Conservation (phyloP, 2,329 filamentous ascomycete genomes). For the Penicillium italicum region DNA sequence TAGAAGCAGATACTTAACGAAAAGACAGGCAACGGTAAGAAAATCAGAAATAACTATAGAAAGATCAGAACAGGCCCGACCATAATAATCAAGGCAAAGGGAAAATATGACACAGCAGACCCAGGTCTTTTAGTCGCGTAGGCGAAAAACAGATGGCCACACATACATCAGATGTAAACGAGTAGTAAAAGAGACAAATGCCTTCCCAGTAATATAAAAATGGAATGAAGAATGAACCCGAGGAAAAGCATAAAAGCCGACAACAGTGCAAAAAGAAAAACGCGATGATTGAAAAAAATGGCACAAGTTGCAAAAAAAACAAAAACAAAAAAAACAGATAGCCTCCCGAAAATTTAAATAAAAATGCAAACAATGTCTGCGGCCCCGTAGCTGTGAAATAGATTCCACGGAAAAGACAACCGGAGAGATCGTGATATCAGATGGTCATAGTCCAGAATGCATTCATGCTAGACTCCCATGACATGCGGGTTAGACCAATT, state of each 20-base stretch:
- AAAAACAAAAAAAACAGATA: no score
- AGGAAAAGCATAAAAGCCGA: background rate
- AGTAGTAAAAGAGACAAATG: slow-evolving; percentile 18
- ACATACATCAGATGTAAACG: slow-evolving; percentile 1
- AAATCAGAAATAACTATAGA: slow-evolving; percentile 2
- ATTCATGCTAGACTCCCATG: background rate
- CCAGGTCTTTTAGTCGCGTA: slow-evolving; percentile 18
- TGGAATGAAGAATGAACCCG: slow-evolving; percentile 4
- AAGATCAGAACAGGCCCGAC: background rate
- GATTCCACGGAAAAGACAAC: background rate
- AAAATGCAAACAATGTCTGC: slow-evolving; percentile 5
- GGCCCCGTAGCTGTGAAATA: background rate
- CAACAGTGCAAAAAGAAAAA: slow-evolving; percentile 3
- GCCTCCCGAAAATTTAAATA: slow-evolving; percentile 28
- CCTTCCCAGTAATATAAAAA: slow-evolving; percentile 20
- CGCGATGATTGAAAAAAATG: slow-evolving; percentile 10
- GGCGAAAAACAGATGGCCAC: slow-evolving; percentile 10
- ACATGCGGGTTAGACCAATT: background rate
- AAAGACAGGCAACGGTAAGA: slow-evolving; percentile 14
- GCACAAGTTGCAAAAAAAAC: background rate
- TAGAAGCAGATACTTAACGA: slow-evolving; percentile 19
- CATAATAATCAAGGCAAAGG: background rate
- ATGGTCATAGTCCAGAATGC: background rate
- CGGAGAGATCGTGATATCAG: background rate
- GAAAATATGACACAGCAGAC: slow-evolving; percentile 24